A percentile compares a stretch with the other conserved stretches of the same genome.
Evolutionary conservation across 176 grass and related monocot species (phyloP).

Genomic region (Pharus latifolius): DNA sequence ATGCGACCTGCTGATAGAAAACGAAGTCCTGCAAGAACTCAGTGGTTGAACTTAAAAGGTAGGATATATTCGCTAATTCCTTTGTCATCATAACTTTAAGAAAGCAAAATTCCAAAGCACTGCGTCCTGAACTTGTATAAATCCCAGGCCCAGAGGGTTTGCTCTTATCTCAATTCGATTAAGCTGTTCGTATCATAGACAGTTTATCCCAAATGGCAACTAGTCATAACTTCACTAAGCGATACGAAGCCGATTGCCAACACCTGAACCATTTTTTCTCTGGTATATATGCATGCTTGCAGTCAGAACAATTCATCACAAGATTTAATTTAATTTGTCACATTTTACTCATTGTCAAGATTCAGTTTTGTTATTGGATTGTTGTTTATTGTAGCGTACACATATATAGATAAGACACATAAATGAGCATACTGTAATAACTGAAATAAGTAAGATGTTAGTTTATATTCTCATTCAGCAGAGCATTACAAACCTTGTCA

Average conservation of each 20-base stretch:
- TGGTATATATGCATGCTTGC: conserved; percentile 5
- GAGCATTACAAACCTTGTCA: background rate
- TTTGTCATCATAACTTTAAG: background rate
- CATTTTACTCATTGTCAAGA: background rate
- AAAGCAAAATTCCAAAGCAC: conserved; percentile 3
- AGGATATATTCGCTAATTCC: conserved; percentile 9
- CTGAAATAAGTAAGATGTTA: background rate
- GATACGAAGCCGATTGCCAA: conserved; percentile 24
- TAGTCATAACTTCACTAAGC: background rate
- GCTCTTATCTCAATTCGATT: background rate
- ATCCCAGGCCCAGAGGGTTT: background rate
- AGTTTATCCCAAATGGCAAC: conserved; percentile 13
- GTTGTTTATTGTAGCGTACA: too few species aligned
- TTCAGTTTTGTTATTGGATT: background rate
- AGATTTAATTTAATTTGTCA: background rate
- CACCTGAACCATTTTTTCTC: conserved; percentile 13
- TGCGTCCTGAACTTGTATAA: background rate
- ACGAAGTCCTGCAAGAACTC: background rate
- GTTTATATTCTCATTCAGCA: background rate
- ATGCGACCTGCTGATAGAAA: background rate
- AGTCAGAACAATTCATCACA: background rate
- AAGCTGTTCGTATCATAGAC: too few species aligned
- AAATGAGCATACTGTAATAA: too few species aligned
- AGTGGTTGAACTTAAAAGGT: background rate
- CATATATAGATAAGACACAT: too few species aligned